Conservation (phyloP, 768 basidiomycete species). For the Boletus huronensis region DNA sequence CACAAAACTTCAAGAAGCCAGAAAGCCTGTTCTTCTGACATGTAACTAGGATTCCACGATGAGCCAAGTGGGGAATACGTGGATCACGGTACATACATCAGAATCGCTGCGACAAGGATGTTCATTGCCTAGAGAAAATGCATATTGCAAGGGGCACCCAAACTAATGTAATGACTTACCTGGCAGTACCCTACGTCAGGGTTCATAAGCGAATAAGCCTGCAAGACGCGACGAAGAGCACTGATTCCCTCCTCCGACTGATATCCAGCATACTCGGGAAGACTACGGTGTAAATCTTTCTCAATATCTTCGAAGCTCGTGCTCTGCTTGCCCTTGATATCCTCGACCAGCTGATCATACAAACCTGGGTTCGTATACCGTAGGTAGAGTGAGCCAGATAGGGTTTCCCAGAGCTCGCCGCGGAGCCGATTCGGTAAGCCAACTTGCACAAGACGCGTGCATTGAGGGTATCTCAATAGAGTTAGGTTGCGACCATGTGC, state of each 20-base stretch:
- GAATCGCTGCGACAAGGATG: slow-evolving; percentile 91
- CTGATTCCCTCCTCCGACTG: slow-evolving; percentile 85
- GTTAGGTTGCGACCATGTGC: slow-evolving; percentile 95
- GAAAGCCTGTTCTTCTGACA: slow-evolving; percentile 98
- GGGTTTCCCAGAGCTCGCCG: slow-evolving; percentile 97
- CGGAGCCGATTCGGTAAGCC: slow-evolving; percentile 92
- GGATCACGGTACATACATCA: slow-evolving; percentile 57
- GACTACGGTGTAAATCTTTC: slow-evolving; percentile 92
- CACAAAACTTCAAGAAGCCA: slow-evolving; percentile 96
- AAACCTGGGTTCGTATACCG: slow-evolving; percentile 83
- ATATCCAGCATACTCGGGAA: slow-evolving; percentile 97
- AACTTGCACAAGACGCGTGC: slow-evolving; percentile 95
- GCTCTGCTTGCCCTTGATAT: slow-evolving; percentile 73
- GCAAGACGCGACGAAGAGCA: slow-evolving; percentile 83
- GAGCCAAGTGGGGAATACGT: slow-evolving; percentile 3
- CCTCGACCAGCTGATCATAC: slow-evolving; percentile 71
- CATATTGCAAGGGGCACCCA: background rate
- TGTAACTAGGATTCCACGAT: slow-evolving; percentile 58
- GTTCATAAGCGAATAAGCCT: slow-evolving; percentile 94
- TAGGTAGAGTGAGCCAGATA: slow-evolving; percentile 90
- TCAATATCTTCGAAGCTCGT: slow-evolving; percentile 98
- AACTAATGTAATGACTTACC: slow-evolving; percentile 36
- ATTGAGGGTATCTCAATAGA: slow-evolving; percentile 91
- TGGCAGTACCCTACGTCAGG: slow-evolving; percentile 95
- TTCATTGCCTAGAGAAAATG: slow-evolving; percentile 78